Evolutionary conservation across 1,139 yeast species (phyloP).

Genomic region (Pichia sp.): DNA sequence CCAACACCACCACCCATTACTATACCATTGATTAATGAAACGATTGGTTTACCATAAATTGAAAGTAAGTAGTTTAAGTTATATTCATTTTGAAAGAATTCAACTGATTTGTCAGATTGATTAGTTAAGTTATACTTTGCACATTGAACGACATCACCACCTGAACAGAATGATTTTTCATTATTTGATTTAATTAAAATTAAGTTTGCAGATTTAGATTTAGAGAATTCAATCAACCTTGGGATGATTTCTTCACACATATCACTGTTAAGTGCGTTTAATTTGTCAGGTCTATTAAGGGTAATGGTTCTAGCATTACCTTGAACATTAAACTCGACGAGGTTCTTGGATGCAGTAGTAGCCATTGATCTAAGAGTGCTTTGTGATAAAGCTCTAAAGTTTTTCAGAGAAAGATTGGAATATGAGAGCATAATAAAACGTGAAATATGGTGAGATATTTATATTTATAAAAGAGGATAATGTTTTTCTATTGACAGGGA

Average conservation of each 20-base stretch:
- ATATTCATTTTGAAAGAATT: slow-evolving; percentile 77
- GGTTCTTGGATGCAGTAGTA: slow-evolving; percentile 17
- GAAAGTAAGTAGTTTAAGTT: slow-evolving; percentile 73
- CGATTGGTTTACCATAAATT: slow-evolving; percentile 77
- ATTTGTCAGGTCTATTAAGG: slow-evolving; percentile 73
- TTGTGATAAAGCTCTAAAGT: background rate
- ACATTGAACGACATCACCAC: slow-evolving; percentile 88
- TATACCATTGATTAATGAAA: slow-evolving; percentile 83
- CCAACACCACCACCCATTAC: slow-evolving; percentile 99
- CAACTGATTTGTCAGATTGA: slow-evolving; percentile 49
- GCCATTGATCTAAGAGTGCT: slow-evolving; percentile 20
- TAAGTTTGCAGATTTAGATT: slow-evolving; percentile 57
- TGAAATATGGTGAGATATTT: no score
- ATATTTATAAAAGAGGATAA: no score
- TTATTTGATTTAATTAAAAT: slow-evolving; percentile 67
- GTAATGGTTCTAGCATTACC: slow-evolving; percentile 70
- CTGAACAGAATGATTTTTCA: slow-evolving; percentile 69
- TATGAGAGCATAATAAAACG: slow-evolving; percentile 10
- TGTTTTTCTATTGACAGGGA: no score
- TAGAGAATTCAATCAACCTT: slow-evolving; percentile 68
- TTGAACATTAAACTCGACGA: slow-evolving; percentile 57
- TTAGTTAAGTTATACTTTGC: slow-evolving; percentile 47
- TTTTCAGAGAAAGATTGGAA: slow-evolving; percentile 4
- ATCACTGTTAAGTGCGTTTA: slow-evolving; percentile 75
- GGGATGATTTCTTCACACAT: slow-evolving; percentile 77